A percentile compares a stretch with the other conserved stretches of the same genome.
phyloP scores from a whole-genome alignment of 1,284 basidiomycete genomes.

The Agroathelia rolfsii region DNA sequence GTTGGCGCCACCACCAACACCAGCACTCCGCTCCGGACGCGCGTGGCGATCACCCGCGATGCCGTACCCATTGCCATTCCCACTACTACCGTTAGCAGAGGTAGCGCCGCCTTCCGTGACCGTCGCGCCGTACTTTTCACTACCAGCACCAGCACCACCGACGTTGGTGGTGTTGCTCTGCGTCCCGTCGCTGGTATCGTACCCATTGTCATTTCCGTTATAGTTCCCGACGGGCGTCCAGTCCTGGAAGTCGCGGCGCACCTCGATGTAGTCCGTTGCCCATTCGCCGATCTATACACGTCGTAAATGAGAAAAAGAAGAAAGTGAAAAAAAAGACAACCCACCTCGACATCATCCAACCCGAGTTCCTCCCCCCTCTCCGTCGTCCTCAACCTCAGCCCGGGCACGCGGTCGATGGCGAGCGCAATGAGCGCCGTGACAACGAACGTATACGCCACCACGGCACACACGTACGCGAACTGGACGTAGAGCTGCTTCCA shows the following conservation, averaged over 20 bases:
- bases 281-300: conserved; percentile 71
- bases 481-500: conserved; percentile 65
- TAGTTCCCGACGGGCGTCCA: too few relatives aligned
- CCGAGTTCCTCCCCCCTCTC: conserved; percentile 78
- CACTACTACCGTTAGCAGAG: too few relatives aligned
- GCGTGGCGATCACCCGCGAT: not conserved
- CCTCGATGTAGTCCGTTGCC: conserved; percentile 68
- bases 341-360: conserved; percentile 80
- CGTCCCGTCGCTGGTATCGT: too few relatives aligned
- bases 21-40: not conserved
- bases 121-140: too few relatives aligned
- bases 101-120: too few relatives aligned
- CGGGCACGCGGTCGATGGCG: conserved; percentile 67
- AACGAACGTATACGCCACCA: conserved; percentile 57
- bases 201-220: too few relatives aligned
- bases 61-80: not conserved
- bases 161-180: too few relatives aligned
- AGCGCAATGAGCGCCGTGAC: conserved; percentile 62
- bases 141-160: too few relatives aligned
- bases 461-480: conserved; percentile 71
- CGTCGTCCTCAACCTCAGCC: conserved; percentile 62
- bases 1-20: too few relatives aligned
- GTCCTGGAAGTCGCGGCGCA: conserved; percentile 59
- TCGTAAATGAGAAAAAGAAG: conserved; percentile 33
- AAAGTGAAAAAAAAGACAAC: conserved; percentile 18